phyloP scores from a whole-genome alignment of 2,329 filamentous ascomycete species.

The Talaromyces funiculosus region DNA sequence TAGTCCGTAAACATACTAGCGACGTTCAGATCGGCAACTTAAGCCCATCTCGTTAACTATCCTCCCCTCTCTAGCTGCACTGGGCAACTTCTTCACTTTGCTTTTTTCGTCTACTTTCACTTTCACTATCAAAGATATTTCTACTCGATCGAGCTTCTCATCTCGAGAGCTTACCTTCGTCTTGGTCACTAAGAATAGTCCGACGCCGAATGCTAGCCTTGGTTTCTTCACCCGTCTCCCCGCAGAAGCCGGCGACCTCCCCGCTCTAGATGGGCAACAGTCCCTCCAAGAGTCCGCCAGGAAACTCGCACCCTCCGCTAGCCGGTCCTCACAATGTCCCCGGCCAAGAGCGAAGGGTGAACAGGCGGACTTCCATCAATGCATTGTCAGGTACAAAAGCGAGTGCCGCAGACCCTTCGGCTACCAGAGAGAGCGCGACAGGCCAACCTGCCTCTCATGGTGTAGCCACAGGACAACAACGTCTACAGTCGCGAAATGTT shows the following conservation, averaged over 20 bases:
- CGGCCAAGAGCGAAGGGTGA: slow-evolving; percentile 33
- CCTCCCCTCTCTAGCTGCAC: slow-evolving; percentile 15
- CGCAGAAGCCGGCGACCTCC: slow-evolving; percentile 15
- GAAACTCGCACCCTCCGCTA: slow-evolving; percentile 25
- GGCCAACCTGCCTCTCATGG: slow-evolving; percentile 33
- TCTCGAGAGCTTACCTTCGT: not conserved
- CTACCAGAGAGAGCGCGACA: slow-evolving; percentile 39
- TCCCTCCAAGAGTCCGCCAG: slow-evolving; percentile 40
- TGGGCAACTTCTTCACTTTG: slow-evolving; percentile 14
- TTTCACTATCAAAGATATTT: not conserved
- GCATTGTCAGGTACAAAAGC: slow-evolving; percentile 36
- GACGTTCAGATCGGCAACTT: not conserved
- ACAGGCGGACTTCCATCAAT: slow-evolving; percentile 38
- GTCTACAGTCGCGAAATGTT: slow-evolving; percentile 35
- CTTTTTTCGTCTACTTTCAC: not conserved
- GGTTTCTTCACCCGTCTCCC: slow-evolving; percentile 10
- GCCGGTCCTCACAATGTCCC: slow-evolving; percentile 22
- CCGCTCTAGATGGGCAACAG: slow-evolving; percentile 44
- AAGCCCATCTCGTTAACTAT: not conserved
- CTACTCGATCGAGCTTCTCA: not conserved
- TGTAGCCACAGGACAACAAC: slow-evolving; percentile 35
- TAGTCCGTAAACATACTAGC: slow-evolving; percentile 21
- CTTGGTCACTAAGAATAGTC: slow-evolving; percentile 9
- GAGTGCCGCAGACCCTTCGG: slow-evolving; percentile 39
- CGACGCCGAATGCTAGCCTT: slow-evolving; percentile 23